phyloP scores from a whole-genome alignment of 306 rosid genomes.

The Glycyrrhiza uralensis region DNA sequence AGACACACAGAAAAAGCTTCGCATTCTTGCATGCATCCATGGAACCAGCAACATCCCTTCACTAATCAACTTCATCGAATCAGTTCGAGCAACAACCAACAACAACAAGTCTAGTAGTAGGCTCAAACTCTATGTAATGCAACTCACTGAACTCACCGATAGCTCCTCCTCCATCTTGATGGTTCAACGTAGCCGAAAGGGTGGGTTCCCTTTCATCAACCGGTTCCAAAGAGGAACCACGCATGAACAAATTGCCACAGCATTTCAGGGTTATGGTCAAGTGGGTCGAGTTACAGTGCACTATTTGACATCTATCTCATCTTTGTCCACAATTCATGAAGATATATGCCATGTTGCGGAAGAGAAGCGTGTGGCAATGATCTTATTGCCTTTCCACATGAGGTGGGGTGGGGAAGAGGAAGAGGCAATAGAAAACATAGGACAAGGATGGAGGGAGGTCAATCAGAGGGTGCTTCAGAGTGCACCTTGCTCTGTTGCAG shows the following conservation, averaged over 20 bases:
- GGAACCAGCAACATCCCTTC: slow-evolving; percentile 33
- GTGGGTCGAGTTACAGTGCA: slow-evolving; percentile 19
- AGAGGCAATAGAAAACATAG: slow-evolving; percentile 4
- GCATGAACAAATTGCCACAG: slow-evolving; percentile 26
- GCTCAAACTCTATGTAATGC: slow-evolving; percentile 38
- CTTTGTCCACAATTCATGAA: slow-evolving; percentile 39
- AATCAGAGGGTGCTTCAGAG: slow-evolving; percentile 40
- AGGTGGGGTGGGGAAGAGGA: slow-evolving; percentile 20
- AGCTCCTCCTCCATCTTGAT: slow-evolving; percentile 46
- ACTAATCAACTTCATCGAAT: slow-evolving; percentile 34
- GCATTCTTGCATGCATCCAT: slow-evolving; percentile 45
- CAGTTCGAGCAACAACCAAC: slow-evolving; percentile 24
- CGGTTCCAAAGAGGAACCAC: slow-evolving; percentile 6
- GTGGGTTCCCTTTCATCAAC: slow-evolving; percentile 36
- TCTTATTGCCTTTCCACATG: slow-evolving; percentile 39
- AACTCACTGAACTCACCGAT: slow-evolving; percentile 38
- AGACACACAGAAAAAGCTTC: slow-evolving; percentile 21
- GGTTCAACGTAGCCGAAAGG: slow-evolving; percentile 35
- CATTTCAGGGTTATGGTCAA: slow-evolving; percentile 33
- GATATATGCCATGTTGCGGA: slow-evolving; percentile 43
- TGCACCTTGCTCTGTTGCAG: slow-evolving; percentile 33
- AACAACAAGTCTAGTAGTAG: slow-evolving; percentile 2
- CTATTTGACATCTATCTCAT: slow-evolving; percentile 25
- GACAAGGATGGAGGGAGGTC: slow-evolving; percentile 38
- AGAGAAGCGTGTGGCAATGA: slow-evolving; percentile 29